phyloP scores from a whole-genome alignment of 1,284 basidiomycete genomes.

The Trametes sp. region DNA sequence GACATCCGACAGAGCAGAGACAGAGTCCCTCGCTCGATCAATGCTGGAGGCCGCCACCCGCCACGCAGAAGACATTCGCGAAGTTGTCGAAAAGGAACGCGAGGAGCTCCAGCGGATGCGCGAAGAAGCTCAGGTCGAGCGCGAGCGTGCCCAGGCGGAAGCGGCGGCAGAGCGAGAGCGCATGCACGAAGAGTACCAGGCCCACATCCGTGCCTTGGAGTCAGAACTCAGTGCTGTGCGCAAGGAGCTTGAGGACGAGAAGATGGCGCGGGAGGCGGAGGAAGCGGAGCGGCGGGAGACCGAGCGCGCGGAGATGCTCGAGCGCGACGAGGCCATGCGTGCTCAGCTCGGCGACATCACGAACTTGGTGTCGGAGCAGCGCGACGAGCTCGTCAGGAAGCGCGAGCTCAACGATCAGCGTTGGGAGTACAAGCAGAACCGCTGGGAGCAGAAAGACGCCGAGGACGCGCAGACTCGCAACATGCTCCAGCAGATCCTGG shows the following conservation, averaged over 20 bases:
- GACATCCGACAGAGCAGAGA: slow-evolving; percentile 26
- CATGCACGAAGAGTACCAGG: slow-evolving; percentile 58
- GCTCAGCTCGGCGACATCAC: slow-evolving; percentile 72
- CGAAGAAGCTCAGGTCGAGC: slow-evolving; percentile 59
- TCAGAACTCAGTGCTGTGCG: slow-evolving; percentile 66
- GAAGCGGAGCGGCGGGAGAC: slow-evolving; percentile 67
- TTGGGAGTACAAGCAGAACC: slow-evolving; percentile 62
- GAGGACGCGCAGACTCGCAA: slow-evolving; percentile 60
- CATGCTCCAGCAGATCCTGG: slow-evolving; percentile 62
- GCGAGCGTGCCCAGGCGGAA: slow-evolving; percentile 55
- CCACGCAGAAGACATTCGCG: slow-evolving; percentile 62
- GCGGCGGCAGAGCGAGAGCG: slow-evolving; percentile 54
- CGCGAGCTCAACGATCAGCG: slow-evolving; percentile 61
- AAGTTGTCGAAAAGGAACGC: slow-evolving; percentile 64
- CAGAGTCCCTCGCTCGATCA: slow-evolving; percentile 45
- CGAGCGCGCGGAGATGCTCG: slow-evolving; percentile 60
- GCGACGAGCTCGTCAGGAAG: slow-evolving; percentile 62
- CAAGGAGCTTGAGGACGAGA: slow-evolving; percentile 62
- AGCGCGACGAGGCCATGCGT: slow-evolving; percentile 65
- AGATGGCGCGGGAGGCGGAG: slow-evolving; percentile 60
- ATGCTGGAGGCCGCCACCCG: slow-evolving; percentile 59
- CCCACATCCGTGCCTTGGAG: slow-evolving; percentile 64
- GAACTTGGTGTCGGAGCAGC: slow-evolving; percentile 69
- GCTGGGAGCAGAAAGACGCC: slow-evolving; percentile 62
- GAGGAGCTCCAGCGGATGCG: slow-evolving; percentile 63